Base-by-base conservation (phyloP, 2,329 filamentous ascomycete genomes). In the Aspergillus vadensis region DNA sequence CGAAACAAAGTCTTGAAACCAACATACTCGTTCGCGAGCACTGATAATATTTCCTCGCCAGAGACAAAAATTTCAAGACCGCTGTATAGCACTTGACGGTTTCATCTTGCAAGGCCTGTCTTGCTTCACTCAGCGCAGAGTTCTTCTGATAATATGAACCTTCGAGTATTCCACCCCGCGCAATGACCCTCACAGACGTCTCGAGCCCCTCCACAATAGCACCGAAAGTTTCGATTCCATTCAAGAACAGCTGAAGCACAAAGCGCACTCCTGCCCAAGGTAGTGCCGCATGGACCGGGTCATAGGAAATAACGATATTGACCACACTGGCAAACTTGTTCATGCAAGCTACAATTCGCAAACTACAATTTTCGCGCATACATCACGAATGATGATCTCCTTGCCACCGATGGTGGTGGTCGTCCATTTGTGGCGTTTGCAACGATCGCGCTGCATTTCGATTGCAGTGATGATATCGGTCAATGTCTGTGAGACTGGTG, bases 231-330 rank as follows among this genome's bases (percentile, higher is more conserved):
- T 52, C 30, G 12, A 21, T 30, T n/a, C 30, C 49, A 3, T n/a
- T 32, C 8, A 55, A 3, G 3, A 25, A 23, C 25, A 57, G 9
- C n/a, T 57, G 19, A 8, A 57, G 17, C 19, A 50, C 17, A 23
- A 57, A 49, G 15, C 54, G 27, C 15, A 57, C 27, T 17, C 23
- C 54, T 2, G 54, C 54, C 54, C 54, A 57, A 6, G 54, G 54
- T 4, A 57, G 21, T 12, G 54, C 23, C 4, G 54, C 54, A 49
- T 57, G 54, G 1, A 39, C 41, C 1, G 54, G 54, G 48, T 57
- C 54, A 49, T 48, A 57, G 8, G 44, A 44, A 27, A 57, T 30
- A 5, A 32, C 54, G 5, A 57, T 19, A 38, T 57, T 43, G 5
- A 27, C 44, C 12, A 57, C 15, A 6, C 49, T 17, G 12, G 38